phyloP scores from a whole-genome alignment of 1,284 basidiomycete species.

The Omphalotus olearius region DNA sequence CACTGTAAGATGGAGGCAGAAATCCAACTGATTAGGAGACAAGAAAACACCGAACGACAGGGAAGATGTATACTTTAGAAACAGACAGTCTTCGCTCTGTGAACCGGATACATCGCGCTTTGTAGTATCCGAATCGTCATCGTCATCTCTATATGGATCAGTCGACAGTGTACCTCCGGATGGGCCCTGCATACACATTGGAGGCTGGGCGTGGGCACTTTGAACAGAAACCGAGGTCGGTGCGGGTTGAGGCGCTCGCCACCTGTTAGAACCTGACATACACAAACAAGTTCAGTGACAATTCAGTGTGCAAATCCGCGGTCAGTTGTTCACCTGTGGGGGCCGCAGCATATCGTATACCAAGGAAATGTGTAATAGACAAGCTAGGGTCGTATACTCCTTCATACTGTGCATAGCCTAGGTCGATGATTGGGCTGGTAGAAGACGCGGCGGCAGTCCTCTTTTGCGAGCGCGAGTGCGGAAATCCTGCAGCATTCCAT shows the following conservation, averaged over 20 bases:
- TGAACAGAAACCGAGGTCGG: slow-evolving; percentile 18
- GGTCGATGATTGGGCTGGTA: slow-evolving; percentile 25
- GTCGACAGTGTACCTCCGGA: not conserved
- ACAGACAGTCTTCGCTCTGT: slow-evolving; percentile 27
- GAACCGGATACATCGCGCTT: slow-evolving; percentile 4
- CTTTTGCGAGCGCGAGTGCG: no score
- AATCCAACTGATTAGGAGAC: slow-evolving; percentile 13
- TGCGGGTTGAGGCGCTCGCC: slow-evolving; percentile 22
- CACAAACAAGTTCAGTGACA: not conserved
- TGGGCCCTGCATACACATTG: slow-evolving; percentile 18
- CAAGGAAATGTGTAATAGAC: slow-evolving; percentile 32
- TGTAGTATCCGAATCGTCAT: not conserved
- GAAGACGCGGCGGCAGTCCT: no score
- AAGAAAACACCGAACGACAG: slow-evolving; percentile 9
- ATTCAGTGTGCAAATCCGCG: not conserved
- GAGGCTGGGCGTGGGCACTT: slow-evolving; percentile 18
- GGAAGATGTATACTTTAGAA: slow-evolving; percentile 21
- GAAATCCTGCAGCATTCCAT: no score
- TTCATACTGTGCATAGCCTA: slow-evolving; percentile 37
- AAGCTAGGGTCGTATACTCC: slow-evolving; percentile 27
- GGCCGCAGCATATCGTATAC: slow-evolving; percentile 38
- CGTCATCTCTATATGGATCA: slow-evolving; percentile 5
- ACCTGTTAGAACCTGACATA: slow-evolving; percentile 22
- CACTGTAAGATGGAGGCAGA: not conserved
- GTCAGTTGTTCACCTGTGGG: slow-evolving; percentile 26